These are phyloP conservation scores for Stachybotrys elegans DNA, from an alignment of 2,329 filamentous ascomycete species.

Conservation along the genomic window DNA sequence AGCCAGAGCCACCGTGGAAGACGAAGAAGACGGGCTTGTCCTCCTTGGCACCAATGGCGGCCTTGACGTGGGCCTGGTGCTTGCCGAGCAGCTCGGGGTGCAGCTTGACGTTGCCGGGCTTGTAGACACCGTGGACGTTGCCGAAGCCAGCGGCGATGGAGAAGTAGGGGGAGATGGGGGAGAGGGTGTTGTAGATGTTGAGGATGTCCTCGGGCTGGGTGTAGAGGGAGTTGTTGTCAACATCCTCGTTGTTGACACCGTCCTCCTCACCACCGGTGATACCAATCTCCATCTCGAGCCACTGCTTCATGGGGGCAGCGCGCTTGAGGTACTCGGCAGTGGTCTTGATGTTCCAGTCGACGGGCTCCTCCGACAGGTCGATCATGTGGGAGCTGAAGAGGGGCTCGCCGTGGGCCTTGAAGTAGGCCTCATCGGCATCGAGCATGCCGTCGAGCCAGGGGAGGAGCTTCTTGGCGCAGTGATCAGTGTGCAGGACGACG, in stretches of 20 bases:
- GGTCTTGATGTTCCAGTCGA: conserved; percentile 86
- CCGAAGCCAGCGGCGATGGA: conserved; percentile 97
- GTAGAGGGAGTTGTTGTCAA: conserved; percentile 96
- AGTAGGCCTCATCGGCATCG: conserved; percentile 89
- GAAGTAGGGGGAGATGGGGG: conserved; percentile 89
- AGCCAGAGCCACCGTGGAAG: conserved; percentile 97
- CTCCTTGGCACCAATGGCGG: conserved; percentile 65
- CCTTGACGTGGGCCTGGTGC: conserved; percentile 89
- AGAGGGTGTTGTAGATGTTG: conserved; percentile 81
- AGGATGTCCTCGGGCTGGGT: conserved; percentile 97
- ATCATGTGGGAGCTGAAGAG: conserved; percentile 99
- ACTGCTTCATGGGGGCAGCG: conserved; percentile 94
- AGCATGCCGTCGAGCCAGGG: conserved; percentile 97
- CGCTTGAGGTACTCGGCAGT: conserved; percentile 93
- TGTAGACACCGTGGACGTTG: conserved; percentile 99
- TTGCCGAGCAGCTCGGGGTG: conserved; percentile 94
- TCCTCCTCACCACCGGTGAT: conserved; percentile 98
- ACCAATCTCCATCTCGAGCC: conserved; percentile 88
- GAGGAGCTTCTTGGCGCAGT: conserved; percentile 99
- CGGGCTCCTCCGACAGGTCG: conserved; percentile 86
- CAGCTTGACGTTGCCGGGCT: conserved; percentile 94
- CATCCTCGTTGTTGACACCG: conserved; percentile 96
- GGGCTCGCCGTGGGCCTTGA: conserved; percentile 87
- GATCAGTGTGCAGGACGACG: conserved; percentile 93
- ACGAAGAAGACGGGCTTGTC: conserved; percentile 98